These are phyloP conservation scores for Sporothrix phasma DNA, from an alignment of 2,329 filamentous ascomycete species.

Conservation along the genomic window DNA sequence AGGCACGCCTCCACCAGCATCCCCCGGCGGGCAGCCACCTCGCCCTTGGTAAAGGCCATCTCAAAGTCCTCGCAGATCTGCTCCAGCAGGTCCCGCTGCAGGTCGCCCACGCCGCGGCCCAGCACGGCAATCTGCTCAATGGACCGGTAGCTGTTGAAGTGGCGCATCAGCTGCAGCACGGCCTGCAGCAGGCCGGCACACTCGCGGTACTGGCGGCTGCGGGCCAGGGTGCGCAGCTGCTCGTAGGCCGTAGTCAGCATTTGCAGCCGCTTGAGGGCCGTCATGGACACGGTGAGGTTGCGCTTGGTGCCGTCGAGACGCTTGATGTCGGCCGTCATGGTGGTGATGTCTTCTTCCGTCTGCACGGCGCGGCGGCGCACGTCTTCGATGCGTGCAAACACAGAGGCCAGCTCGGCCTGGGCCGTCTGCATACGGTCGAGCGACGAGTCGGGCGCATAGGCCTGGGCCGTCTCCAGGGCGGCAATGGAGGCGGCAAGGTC, in stretches of 20 bases:
- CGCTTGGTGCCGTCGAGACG: slow-evolving; percentile 91
- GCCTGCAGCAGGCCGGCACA: slow-evolving; percentile 90
- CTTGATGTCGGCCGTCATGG: slow-evolving; percentile 99
- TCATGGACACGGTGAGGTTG: slow-evolving; percentile 96
- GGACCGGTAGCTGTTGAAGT: slow-evolving; percentile 95
- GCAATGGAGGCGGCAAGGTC: slow-evolving; percentile 71
- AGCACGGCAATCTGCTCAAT: slow-evolving; percentile 96
- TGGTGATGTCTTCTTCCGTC: slow-evolving; percentile 92
- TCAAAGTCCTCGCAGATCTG: slow-evolving; percentile 99
- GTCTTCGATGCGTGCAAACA: slow-evolving; percentile 91
- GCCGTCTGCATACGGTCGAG: slow-evolving; percentile 86
- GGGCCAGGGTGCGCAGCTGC: slow-evolving; percentile 73
- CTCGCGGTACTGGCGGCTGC: slow-evolving; percentile 84
- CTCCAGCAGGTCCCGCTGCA: slow-evolving; percentile 86
- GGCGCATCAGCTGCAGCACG: slow-evolving; percentile 92
- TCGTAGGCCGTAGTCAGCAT: slow-evolving; percentile 99
- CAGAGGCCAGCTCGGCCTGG: slow-evolving; percentile 75
- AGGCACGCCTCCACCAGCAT: slow-evolving; percentile 78
- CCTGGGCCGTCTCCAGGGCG: slow-evolving; percentile 64
- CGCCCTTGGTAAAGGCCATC: slow-evolving; percentile 81
- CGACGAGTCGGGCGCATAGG: slow-evolving; percentile 75
- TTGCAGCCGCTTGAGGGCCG: slow-evolving; percentile 88
- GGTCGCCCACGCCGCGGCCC: slow-evolving; percentile 82
- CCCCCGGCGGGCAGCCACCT: slow-evolving; percentile 58
- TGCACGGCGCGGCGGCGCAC: slow-evolving; percentile 81